Percentiles rank a stretch among this genome's conserved stretches.
These are phyloP conservation scores for Solanum raphanifolium DNA, from an alignment of 257 asterid genomes.

Conservation along the genomic window DNA sequence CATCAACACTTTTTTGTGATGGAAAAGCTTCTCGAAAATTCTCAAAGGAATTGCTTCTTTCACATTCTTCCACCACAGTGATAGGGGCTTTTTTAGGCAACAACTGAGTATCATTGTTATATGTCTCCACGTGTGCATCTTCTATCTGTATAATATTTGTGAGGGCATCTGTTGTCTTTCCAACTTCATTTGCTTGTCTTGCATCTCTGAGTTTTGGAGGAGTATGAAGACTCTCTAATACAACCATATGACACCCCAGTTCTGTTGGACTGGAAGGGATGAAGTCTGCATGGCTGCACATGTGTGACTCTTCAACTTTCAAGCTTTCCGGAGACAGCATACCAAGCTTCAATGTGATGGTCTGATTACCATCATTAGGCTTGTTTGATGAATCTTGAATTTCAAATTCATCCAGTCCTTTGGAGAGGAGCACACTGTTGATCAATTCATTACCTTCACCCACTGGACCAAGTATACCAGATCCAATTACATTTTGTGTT, in stretches of 20 bases:
- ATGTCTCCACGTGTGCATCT: conserved; percentile 1
- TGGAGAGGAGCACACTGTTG: background rate
- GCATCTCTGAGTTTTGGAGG: background rate
- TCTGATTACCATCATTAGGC: conserved; percentile 19
- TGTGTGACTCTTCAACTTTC: conserved; percentile 16
- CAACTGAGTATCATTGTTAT: background rate
- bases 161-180: conserved; percentile 8
- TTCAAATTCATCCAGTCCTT: conserved; percentile 2
- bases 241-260: conserved; percentile 12
- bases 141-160: conserved; percentile 4
- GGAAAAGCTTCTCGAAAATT: conserved; percentile 15
- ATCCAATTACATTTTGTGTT: conserved; percentile 3
- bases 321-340: conserved; percentile 12
- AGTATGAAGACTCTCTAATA: conserved; percentile 1
- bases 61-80: conserved; percentile 9
- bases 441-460: background rate
- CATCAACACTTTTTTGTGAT: conserved; percentile 6
- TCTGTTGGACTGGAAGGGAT: conserved; percentile 9
- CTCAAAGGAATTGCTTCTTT: conserved; percentile 12
- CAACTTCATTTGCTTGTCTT: conserved; percentile 10
- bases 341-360: conserved; percentile 10
- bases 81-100: conserved; percentile 9
- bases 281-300: conserved; percentile 5
- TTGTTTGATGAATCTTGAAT: conserved; percentile 4
- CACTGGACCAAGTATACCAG: background rate